Evolutionary conservation across 371 early-diverging fungal genomes (phyloP).

Genomic region (Coemansia sp.): DNA sequence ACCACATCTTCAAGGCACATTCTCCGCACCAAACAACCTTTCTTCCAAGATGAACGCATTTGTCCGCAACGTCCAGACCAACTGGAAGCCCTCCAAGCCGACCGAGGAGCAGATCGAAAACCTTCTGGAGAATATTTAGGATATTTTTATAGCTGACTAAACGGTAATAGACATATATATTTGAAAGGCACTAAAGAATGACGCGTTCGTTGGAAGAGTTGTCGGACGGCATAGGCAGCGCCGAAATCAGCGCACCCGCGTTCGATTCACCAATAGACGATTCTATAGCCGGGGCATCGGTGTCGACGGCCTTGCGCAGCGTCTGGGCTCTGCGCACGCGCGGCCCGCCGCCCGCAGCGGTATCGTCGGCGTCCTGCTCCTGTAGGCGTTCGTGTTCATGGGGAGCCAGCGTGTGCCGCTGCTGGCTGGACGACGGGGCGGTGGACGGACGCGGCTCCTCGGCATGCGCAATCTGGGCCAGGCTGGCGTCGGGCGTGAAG

Average conservation of each 20-base stretch:
- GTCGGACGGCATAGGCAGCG: constrained; percentile 36
- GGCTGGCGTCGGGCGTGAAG: constrained; percentile 41
- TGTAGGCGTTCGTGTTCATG: constrained; percentile 1
- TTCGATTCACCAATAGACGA: constrained; percentile 21
- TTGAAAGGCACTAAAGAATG: constrained; percentile 13
- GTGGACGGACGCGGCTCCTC: constrained; percentile 33
- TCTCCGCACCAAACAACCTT: too few relatives aligned
- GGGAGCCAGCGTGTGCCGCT: constrained; percentile 27
- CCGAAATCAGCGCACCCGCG: constrained; percentile 32
- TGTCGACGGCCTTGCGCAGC: constrained; percentile 34
- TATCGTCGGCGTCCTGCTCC: background rate
- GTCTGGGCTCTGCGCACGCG: constrained; percentile 35
- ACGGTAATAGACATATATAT: background rate
- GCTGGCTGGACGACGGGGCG: constrained; percentile 19
- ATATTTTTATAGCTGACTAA: background rate
- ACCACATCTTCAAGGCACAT: too few relatives aligned
- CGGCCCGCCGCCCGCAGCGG: background rate
- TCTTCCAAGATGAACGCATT: too few relatives aligned
- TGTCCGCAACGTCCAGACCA: background rate
- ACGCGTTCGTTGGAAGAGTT: constrained; percentile 12
- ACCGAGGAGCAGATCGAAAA: constrained; percentile 34
- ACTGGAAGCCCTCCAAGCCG: constrained; percentile 29
- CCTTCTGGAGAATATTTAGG: constrained; percentile 25
- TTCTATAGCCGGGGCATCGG: constrained; percentile 35
- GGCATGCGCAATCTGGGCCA: constrained; percentile 16